Percentiles rank a stretch among this genome's conserved stretches.
Conservation (phyloP, 1,139 yeast species). For the Geotrichum phurueaensis region DNA sequence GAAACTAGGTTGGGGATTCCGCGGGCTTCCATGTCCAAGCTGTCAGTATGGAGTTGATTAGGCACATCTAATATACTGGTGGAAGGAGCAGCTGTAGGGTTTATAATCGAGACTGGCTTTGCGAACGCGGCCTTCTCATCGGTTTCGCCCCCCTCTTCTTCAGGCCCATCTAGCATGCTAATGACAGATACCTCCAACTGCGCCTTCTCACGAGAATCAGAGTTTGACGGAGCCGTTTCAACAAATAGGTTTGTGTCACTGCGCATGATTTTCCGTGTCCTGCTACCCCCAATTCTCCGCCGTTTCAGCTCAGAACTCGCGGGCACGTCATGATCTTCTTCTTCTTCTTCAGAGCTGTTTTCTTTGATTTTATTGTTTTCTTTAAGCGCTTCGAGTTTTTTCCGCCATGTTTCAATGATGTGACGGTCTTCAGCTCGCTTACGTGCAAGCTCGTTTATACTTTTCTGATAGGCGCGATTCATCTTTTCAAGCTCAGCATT, state of each 20-base stretch:
- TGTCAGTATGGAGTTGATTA: background rate
- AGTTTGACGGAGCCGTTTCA: background rate
- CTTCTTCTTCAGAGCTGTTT: background rate
- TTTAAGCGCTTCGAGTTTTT: background rate
- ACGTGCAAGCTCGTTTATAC: background rate
- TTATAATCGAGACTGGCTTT: background rate
- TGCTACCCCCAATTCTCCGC: background rate
- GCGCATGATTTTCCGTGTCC: background rate
- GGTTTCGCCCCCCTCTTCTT: background rate
- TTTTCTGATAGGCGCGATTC: background rate
- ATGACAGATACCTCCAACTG: background rate
- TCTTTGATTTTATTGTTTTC: background rate
- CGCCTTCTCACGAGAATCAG: background rate
- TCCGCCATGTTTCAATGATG: conserved; percentile 4
- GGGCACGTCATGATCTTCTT: background rate
- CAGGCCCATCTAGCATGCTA: background rate
- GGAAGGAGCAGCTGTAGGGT: background rate
- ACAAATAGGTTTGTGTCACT: background rate
- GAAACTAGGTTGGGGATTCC: conserved; percentile 13
- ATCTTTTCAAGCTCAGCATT: conserved; percentile 1
- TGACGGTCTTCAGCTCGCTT: conserved; percentile 10
- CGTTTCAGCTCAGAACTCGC: background rate
- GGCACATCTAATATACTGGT: background rate
- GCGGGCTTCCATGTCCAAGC: conserved; percentile 10
- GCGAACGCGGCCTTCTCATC: background rate